A percentile compares a stretch with the other conserved stretches of the same genome.
phyloP scores from a whole-genome alignment of 1,284 basidiomycete species.

The Cryptococcus sp. region DNA sequence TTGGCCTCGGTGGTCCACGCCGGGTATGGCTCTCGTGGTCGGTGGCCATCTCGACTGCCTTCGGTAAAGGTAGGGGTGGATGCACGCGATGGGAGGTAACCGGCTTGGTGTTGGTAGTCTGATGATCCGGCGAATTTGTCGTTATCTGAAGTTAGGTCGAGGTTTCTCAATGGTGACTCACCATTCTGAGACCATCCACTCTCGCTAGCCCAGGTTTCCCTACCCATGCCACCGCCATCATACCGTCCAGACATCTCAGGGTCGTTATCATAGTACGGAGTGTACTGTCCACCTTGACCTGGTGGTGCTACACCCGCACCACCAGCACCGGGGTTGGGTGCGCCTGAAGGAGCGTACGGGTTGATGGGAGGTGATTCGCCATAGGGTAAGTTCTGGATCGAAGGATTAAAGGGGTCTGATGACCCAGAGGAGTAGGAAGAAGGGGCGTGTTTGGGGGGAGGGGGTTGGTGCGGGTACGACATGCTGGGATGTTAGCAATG shows the following conservation, averaged over 20 bases:
- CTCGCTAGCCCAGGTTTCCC: conserved; percentile 47
- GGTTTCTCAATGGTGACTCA: conserved; percentile 47
- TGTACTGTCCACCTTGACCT: conserved; percentile 29
- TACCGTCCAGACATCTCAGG: conserved; percentile 61
- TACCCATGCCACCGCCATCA: conserved; percentile 44
- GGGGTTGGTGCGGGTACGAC: conserved; percentile 30
- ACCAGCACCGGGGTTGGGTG: conserved; percentile 26
- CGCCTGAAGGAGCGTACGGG: conserved; percentile 15
- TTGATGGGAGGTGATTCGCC: conserved; percentile 14
- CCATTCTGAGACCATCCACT: conserved; percentile 33
- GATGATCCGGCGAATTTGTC: conserved; percentile 27
- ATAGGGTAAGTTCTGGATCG: conserved; percentile 28
- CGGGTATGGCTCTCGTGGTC: conserved; percentile 55
- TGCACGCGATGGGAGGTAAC: conserved; percentile 44
- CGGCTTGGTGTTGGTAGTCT: conserved; percentile 34
- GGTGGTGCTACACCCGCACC: conserved; percentile 31
- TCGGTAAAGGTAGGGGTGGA: conserved; percentile 48
- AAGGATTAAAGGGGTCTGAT: conserved; percentile 41
- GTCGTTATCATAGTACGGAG: conserved; percentile 67
- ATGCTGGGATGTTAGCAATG: conserved; percentile 8
- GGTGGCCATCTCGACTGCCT: conserved; percentile 58
- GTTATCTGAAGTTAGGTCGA: background rate
- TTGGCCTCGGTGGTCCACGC: conserved; percentile 89
- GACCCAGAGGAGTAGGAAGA: conserved; percentile 33
- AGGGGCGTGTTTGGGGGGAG: conserved; percentile 28